Evolutionary conservation across 2,329 filamentous ascomycete species (phyloP).

Genomic region (Cercospora sesami): DNA sequence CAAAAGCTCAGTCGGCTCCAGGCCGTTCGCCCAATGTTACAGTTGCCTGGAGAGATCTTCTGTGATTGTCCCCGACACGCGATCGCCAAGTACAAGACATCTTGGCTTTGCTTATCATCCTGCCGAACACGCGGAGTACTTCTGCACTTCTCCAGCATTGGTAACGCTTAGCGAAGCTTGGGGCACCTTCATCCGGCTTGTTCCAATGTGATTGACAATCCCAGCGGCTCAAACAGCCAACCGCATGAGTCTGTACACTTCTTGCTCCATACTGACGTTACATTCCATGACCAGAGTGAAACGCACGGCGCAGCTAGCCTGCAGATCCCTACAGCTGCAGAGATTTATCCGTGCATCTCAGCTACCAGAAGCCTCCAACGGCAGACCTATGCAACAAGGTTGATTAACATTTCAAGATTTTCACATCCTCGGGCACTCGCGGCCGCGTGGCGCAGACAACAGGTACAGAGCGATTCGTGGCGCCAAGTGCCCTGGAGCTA

Average conservation of each 20-base stretch:
- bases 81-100: neutral
- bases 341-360: neutral
- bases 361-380: neutral
- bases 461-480: neutral
- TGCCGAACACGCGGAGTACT: neutral
- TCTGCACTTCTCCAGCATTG: neutral
- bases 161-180: neutral
- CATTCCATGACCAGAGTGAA: neutral
- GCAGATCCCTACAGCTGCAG: neutral
- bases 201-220: neutral
- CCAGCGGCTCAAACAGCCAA: neutral
- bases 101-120: neutral
- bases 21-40: neutral
- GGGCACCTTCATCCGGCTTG: neutral
- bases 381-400: neutral
- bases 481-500: neutral
- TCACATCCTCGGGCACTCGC: neutral
- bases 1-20: neutral
- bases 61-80: neutral
- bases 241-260: neutral
- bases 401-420: neutral
- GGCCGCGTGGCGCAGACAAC: neutral
- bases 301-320: neutral
- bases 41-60: neutral
- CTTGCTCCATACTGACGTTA: neutral